Evolutionary conservation across 2,329 filamentous ascomycete genomes (phyloP), one percentile per base, ranked within the genome.

Genomic region (Drechslerella coelobrocha): DNA sequence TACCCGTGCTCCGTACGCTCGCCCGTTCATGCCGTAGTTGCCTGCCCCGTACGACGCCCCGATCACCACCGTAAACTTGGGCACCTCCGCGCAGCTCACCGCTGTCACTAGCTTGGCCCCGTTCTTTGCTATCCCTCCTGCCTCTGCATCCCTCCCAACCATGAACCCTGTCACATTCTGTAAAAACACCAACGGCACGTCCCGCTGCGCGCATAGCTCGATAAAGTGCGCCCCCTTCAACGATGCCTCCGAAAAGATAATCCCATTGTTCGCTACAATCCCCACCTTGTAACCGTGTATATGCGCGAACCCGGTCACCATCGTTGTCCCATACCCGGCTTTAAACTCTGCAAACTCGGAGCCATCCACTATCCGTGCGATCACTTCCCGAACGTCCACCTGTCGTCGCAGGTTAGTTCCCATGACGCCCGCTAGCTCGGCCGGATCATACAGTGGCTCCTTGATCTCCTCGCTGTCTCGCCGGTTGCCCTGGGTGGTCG

Each of bases 161-260:
- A 99, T 99, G 84, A 99, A 99, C 45, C 94, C 94, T 4, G 88
- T 89, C 78, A 99, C 97, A 79, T 99, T 97, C 79, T 99, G 94
- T 19, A 99, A 82, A 81, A 97, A 97, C 54, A 97, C 84, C 8
- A 97, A 83, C 0, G 94, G 93, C 62, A 97, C 90, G 59, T 90
- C 87, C 62, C 94, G 89, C 80, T 97, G 92, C 27, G 89, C 85
- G 81, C 93, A 97, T 2, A 99, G 86, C 80, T 99, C 91, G 76
- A 97, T 91, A 79, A 99, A 99, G 81, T 99, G 94, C 0, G 94
- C 92, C 34, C 92, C 94, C 81, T 99, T 99, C 72, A 96, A 84
- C 7, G 91, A 88, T 8, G 90, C 92, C 55, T 92, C 86, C 61
- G 90, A 91, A 82, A 97, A 95, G 5, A 99, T 84, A 75, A 97